A percentile compares a stretch with the other conserved stretches of the same genome.
phyloP scores from a whole-genome alignment of 2,329 filamentous ascomycete species.

The Cladosporium oxysporum region DNA sequence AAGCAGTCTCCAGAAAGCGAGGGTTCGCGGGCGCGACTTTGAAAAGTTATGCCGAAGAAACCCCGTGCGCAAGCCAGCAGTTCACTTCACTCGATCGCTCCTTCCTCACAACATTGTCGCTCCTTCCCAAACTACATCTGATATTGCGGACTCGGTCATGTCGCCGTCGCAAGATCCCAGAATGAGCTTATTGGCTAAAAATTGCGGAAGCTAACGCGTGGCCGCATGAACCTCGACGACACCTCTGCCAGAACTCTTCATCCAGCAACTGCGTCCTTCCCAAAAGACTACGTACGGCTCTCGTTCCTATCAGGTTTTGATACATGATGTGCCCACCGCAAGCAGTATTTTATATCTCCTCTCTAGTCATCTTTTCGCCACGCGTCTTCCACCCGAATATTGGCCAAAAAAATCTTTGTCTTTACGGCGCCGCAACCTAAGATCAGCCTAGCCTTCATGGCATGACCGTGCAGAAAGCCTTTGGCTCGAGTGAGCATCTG shows the following conservation, averaged over 20 bases:
- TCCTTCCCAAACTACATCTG: not conserved
- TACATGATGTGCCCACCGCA: not conserved
- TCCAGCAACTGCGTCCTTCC: not conserved
- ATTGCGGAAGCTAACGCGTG: not conserved
- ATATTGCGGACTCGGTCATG: not conserved
- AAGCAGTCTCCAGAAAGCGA: not conserved
- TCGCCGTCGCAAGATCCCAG: not conserved
- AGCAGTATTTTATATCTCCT: not conserved
- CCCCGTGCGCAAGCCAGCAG: not conserved
- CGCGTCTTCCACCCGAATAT: not conserved
- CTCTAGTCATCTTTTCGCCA: not conserved
- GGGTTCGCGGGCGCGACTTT: conserved; percentile 3
- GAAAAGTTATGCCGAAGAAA: not conserved
- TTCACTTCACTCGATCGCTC: not conserved
- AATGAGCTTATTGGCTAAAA: not conserved
- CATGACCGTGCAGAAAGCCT: not conserved
- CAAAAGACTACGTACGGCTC: not conserved
- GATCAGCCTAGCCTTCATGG: not conserved
- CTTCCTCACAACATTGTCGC: not conserved
- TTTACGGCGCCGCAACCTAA: not conserved
- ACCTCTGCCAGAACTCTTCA: not conserved
- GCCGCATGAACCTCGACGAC: not conserved
- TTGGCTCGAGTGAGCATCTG: not conserved
- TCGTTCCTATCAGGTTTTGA: not conserved
- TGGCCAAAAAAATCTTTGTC: not conserved